phyloP scores from a whole-genome alignment of 257 asterid species.

The Solanum peruvianum region DNA sequence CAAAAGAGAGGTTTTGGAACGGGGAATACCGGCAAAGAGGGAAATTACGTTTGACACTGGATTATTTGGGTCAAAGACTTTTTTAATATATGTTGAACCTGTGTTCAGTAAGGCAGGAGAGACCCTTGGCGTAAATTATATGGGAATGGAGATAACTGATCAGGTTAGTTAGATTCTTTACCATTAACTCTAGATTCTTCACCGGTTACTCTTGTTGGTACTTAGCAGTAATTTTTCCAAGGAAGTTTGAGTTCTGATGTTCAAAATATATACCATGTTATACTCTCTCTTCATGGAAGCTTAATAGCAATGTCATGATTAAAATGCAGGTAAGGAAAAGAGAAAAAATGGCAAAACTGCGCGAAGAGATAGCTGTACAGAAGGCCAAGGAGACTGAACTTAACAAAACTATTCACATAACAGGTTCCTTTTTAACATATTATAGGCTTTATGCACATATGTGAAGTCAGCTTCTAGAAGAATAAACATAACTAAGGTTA shows the following conservation, averaged over 20 bases:
- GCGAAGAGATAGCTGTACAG: slow-evolving; percentile 91
- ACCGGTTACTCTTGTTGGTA: not conserved
- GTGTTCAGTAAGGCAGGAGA: slow-evolving; percentile 88
- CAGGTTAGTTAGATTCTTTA: slow-evolving; percentile 29
- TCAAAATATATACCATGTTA: not conserved
- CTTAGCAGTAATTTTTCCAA: not conserved
- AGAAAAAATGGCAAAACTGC: slow-evolving; percentile 78
- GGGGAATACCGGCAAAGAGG: slow-evolving; percentile 74
- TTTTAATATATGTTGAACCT: slow-evolving; percentile 72
- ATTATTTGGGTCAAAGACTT: slow-evolving; percentile 72
- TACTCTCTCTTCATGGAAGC: not conserved
- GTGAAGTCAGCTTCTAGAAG: not conserved
- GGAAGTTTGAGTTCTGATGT: not conserved
- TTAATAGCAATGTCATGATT: not conserved
- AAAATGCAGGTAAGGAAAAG: slow-evolving; percentile 50
- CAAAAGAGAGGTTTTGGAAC: slow-evolving; percentile 71
- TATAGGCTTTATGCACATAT: not conserved
- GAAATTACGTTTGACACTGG: slow-evolving; percentile 84
- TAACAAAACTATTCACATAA: slow-evolving; percentile 77
- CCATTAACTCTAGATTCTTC: not conserved
- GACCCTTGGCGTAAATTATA: slow-evolving; percentile 76
- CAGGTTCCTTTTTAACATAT: slow-evolving; percentile 27
- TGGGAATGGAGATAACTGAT: slow-evolving; percentile 96
- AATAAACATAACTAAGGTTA: not conserved
- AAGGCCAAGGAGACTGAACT: slow-evolving; percentile 93